Conservation (phyloP, 2,329 filamentous ascomycete genomes). For the Colletotrichum sp. region DNA sequence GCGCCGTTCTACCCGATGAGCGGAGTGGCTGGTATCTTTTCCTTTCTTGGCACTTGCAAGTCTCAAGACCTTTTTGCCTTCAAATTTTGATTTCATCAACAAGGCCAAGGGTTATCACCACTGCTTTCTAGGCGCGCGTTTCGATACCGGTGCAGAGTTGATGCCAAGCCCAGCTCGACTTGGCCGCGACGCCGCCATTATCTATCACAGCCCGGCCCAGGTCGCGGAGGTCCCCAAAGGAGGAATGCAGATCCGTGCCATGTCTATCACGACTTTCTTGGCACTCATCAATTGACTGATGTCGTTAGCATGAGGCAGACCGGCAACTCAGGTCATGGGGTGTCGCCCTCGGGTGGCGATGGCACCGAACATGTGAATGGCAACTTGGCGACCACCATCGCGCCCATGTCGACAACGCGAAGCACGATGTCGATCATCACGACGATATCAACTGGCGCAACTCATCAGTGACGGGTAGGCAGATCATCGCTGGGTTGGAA, state of each 20-base stretch:
- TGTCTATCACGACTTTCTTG: background rate
- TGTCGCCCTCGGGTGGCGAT: background rate
- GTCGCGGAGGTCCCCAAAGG: background rate
- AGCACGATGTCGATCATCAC: background rate
- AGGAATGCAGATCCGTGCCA: background rate
- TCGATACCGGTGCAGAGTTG: background rate
- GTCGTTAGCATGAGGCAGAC: background rate
- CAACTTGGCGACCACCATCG: background rate
- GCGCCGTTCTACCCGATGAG: background rate
- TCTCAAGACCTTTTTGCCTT: background rate
- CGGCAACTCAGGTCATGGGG: background rate
- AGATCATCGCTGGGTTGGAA: background rate
- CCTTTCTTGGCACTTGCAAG: background rate
- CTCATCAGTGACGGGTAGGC: background rate
- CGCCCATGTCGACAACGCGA: background rate
- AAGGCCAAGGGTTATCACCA: too few relatives aligned
- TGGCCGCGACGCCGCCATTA: background rate
- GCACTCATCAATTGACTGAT: background rate
- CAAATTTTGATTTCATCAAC: background rate
- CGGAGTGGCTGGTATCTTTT: background rate
- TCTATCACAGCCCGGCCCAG: background rate
- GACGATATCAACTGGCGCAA: background rate
- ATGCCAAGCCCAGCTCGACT: conserved; percentile 1
- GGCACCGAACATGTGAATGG: background rate
- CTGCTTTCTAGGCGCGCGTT: background rate